phyloP scores from a whole-genome alignment of 805 yeast species.

The Metschnikowia bowlesiae region DNA sequence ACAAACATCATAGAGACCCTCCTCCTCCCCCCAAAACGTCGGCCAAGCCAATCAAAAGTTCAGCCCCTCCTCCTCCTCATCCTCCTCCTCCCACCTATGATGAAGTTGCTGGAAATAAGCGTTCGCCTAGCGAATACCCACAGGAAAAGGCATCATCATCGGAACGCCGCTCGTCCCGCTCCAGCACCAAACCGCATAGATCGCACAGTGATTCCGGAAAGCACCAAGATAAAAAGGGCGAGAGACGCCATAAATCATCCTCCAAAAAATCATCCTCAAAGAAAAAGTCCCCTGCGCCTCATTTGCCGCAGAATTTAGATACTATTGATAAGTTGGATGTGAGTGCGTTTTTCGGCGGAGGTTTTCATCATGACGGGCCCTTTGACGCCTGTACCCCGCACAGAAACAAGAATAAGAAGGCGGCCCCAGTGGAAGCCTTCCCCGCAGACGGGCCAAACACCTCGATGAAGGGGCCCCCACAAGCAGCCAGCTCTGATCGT shows the following conservation, averaged over 20 bases:
- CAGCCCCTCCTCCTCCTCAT: conserved; percentile 1
- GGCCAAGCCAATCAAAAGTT: conserved; percentile 1
- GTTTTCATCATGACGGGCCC: conserved; percentile 98
- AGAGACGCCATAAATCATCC: conserved; percentile 15
- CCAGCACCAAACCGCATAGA: conserved; percentile 16
- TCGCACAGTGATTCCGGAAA: conserved; percentile 18
- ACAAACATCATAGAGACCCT: conserved; percentile 34
- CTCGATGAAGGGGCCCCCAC: conserved; percentile 67
- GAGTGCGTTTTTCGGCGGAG: conserved; percentile 88
- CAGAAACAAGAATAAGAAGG: conserved; percentile 68
- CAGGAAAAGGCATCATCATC: conserved; percentile 40
- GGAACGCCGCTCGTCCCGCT: conserved; percentile 15
- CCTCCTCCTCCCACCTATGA: conserved; percentile 54
- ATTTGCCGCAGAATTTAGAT: conserved; percentile 72
- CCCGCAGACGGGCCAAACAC: conserved; percentile 94
- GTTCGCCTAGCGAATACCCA: conserved; percentile 45
- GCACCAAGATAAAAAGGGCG: conserved; percentile 11
- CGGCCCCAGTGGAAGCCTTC: conserved; percentile 93
- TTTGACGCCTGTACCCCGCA: conserved; percentile 98
- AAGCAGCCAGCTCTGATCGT: conserved; percentile 44
- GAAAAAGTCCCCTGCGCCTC: conserved; percentile 40
- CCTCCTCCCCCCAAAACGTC: conserved; percentile 27
- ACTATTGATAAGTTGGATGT: conserved; percentile 95
- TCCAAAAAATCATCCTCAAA: conserved; percentile 32
- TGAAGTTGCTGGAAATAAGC: conserved; percentile 56